phyloP scores from a whole-genome alignment of 345 rosid genomes.

The Litchi chinensis region DNA sequence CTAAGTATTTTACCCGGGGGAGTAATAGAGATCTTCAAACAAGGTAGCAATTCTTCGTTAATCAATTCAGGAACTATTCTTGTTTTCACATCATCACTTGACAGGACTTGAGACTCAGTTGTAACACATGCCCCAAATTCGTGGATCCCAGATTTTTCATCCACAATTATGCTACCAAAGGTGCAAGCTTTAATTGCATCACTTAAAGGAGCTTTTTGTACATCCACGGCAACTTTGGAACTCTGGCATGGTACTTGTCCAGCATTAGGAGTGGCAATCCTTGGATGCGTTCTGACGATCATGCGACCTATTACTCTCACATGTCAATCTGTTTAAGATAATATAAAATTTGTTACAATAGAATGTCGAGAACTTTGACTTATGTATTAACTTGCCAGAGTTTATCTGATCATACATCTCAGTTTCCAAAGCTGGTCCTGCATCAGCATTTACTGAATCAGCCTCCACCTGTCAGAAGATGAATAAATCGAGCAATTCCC shows the following conservation, averaged over 20 bases:
- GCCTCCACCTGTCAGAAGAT: constrained; percentile 29
- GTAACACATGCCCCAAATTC: constrained; percentile 9
- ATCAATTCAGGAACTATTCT: constrained; percentile 6
- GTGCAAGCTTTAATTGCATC: constrained; percentile 14
- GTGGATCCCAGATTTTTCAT: constrained; percentile 14
- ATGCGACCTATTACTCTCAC: constrained; percentile 10
- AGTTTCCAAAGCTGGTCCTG: constrained; percentile 18
- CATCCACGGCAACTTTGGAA: constrained; percentile 5
- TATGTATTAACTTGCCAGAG: not conserved
- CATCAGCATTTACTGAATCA: not conserved
- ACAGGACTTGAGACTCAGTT: constrained; percentile 22
- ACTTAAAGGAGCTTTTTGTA: constrained; percentile 14
- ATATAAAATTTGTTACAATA: not conserved
- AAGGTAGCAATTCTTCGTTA: constrained; percentile 13
- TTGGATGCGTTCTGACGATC: constrained; percentile 8
- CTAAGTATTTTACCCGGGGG: constrained; percentile 34
- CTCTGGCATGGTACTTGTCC: constrained; percentile 17
- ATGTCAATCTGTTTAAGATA: constrained; percentile 14
- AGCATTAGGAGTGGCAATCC: constrained; percentile 8
- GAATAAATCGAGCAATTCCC: not conserved
- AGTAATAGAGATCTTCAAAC: constrained; percentile 33
- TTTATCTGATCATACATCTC: constrained; percentile 15
- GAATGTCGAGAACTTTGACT: not conserved
- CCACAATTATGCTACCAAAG: constrained; percentile 3
- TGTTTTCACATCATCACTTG: constrained; percentile 24